Evolutionary conservation across 495 filamentous ascomycete genomes (phyloP).

Genomic region (Jackrogersella multiformis): DNA sequence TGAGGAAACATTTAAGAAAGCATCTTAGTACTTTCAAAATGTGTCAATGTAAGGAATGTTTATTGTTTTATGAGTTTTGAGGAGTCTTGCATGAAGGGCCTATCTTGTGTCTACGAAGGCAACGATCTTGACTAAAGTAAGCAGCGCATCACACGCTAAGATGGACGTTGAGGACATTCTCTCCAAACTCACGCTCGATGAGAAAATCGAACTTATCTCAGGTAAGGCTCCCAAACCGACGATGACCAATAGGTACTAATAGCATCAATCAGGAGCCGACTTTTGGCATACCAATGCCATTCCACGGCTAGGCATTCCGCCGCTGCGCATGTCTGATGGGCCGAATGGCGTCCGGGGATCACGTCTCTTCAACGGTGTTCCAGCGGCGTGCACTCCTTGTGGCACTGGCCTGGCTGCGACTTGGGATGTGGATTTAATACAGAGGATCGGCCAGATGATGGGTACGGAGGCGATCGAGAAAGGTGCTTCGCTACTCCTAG

Average conservation of each 20-base stretch:
- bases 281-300: slow-evolving; percentile 2
- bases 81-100: too few species aligned
- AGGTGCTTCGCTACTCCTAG: not conserved
- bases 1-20: not conserved
- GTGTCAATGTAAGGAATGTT: not conserved
- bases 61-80: not conserved
- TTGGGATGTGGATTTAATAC: not conserved
- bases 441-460: slow-evolving; percentile 4
- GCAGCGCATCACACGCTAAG: not conserved
- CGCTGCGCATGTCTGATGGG: slow-evolving; percentile 5
- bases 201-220: slow-evolving; percentile 1
- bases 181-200: slow-evolving; percentile 6
- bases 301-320: not conserved
- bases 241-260: not conserved
- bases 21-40: not conserved
- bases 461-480: slow-evolving; percentile 6
- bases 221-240: not conserved
- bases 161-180: slow-evolving; percentile 6
- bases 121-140: not conserved
- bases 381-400: not conserved
- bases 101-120: not conserved
- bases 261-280: not conserved
- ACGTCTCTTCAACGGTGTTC: slow-evolving; percentile 7
- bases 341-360: slow-evolving; percentile 7
- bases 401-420: not conserved